Base-by-base conservation (phyloP, 2,329 filamentous ascomycete species). In the Cladophialophora bantiana region DNA sequence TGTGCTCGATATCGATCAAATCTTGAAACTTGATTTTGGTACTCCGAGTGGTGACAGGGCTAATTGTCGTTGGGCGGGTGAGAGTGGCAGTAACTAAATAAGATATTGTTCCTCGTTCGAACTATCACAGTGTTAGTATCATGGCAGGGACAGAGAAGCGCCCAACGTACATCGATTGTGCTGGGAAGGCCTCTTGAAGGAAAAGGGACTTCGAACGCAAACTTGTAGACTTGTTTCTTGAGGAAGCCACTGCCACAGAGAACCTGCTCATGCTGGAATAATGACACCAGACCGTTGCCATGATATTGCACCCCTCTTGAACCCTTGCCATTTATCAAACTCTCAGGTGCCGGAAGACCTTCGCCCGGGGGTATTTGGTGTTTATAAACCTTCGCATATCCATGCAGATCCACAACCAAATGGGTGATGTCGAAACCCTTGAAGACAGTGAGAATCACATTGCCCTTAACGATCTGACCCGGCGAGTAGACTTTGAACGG, bases 31-130 rank as follows among this genome's bases (percentile, higher is more conserved):
- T 88, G 26, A 99, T 85, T 74, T 93, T 94, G 68, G 89, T 86
- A 72, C 96, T 93, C 79, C 91, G 95, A 40, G 88, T 90, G 9
- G 89, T 85, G 2, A 90, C 93, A 1, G 94, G 90, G 13, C 90
- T 86, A 68, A 97, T 96, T 5, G 93, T 89, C 0, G 91, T 95
- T 20, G 95, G 94, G 64, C 93, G 88, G 20, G 94, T 98, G 65
- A 98, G 79, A 7, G 93, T 97, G 36, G 94, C 90, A 5, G 92
- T 94, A 73, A 98, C 86, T 81, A 94, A 88, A 80, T 98, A 99
- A 20, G 91, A 90, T 73, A 99, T 92, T 1, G 92, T 94, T 40
- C 95, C 95, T 75, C 94, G 89, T 80, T 98, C 95, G 78, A 99
- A 99, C 93, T 98, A 78, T 35, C 65, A 32, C 59, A 32, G 53